Percentiles rank a stretch among this genome's conserved stretches.
Conservation (phyloP, 2,329 filamentous ascomycete species). For the Harringtonia lauricola region DNA sequence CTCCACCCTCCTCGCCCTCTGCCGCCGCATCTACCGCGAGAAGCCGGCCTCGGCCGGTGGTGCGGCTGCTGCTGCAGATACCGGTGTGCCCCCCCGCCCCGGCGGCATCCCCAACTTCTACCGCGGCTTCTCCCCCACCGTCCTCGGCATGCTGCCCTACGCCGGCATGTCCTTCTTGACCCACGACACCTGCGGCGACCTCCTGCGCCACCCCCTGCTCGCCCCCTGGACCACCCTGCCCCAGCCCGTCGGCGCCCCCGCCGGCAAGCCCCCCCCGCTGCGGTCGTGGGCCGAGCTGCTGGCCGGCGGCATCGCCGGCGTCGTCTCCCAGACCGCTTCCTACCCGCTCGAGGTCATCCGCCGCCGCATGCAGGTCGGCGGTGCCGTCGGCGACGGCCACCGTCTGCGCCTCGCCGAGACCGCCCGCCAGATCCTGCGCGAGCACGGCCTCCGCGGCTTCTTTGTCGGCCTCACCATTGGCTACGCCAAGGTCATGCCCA, state of each 20-base stretch:
- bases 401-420: slow-evolving; percentile 71
- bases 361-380: slow-evolving; percentile 90
- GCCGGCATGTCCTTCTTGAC: slow-evolving; percentile 92
- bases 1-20: slow-evolving; percentile 65
- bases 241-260: slow-evolving; percentile 34
- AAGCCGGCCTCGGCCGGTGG: slow-evolving; percentile 24
- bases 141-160: slow-evolving; percentile 93
- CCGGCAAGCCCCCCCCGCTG: slow-evolving; percentile 58
- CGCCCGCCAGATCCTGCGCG: slow-evolving; percentile 58
- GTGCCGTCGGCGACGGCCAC: slow-evolving; percentile 83
- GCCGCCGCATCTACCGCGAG: slow-evolving; percentile 79
- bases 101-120: slow-evolving; percentile 84
- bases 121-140: slow-evolving; percentile 79
- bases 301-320: slow-evolving; percentile 74
- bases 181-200: slow-evolving; percentile 80
- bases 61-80: background rate
- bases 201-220: slow-evolving; percentile 59
- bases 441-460: slow-evolving; percentile 71
- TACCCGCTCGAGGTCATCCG: slow-evolving; percentile 92
- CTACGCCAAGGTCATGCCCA: slow-evolving; percentile 86
- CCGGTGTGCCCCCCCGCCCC: slow-evolving; percentile 14
- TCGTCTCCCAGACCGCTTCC: slow-evolving; percentile 82
- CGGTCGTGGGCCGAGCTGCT: slow-evolving; percentile 78
- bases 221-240: slow-evolving; percentile 67
- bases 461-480: slow-evolving; percentile 91